phyloP scores from a whole-genome alignment of 768 basidiomycete genomes.

The Arthromyces matolae region DNA sequence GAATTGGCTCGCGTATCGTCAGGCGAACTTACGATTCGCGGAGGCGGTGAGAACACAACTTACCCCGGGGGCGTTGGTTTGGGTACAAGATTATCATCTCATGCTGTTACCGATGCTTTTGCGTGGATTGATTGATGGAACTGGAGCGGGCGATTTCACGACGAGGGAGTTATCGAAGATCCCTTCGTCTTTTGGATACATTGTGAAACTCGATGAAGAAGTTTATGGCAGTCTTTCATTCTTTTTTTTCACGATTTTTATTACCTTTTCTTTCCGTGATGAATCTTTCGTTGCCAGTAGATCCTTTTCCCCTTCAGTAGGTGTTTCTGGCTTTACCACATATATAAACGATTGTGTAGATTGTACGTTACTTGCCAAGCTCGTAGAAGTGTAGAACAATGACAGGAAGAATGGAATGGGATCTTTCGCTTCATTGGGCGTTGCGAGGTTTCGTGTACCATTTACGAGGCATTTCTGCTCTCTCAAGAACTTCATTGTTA shows the following conservation, averaged over 20 bases:
- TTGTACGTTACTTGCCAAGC: slow-evolving; percentile 12
- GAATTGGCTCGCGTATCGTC: slow-evolving; percentile 96
- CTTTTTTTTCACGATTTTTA: slow-evolving; percentile 7
- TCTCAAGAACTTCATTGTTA: too few species aligned
- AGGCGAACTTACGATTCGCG: slow-evolving; percentile 94
- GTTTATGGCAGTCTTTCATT: too few species aligned
- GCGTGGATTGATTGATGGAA: slow-evolving; percentile 82
- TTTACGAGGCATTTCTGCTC: too few species aligned
- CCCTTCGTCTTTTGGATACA: too few species aligned
- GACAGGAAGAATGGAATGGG: too few species aligned
- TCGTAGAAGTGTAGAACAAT: slow-evolving; percentile 13
- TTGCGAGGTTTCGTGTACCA: too few species aligned
- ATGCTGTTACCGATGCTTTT: slow-evolving; percentile 97
- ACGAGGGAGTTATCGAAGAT: slow-evolving; percentile 49
- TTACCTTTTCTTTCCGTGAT: not conserved
- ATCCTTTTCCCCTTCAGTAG: not conserved
- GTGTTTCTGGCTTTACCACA: not conserved
- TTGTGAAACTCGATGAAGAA: too few species aligned
- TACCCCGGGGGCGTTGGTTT: slow-evolving; percentile 88
- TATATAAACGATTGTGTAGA: slow-evolving; percentile 12
- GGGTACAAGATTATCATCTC: slow-evolving; percentile 98
- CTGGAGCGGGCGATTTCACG: slow-evolving; percentile 52
- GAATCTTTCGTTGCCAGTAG: not conserved
- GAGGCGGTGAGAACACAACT: slow-evolving; percentile 80
- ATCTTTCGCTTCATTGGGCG: not conserved